These are phyloP conservation scores for Ustilago xerochloae DNA, from an alignment of 1,284 basidiomycete genomes.

Conservation along the genomic window DNA sequence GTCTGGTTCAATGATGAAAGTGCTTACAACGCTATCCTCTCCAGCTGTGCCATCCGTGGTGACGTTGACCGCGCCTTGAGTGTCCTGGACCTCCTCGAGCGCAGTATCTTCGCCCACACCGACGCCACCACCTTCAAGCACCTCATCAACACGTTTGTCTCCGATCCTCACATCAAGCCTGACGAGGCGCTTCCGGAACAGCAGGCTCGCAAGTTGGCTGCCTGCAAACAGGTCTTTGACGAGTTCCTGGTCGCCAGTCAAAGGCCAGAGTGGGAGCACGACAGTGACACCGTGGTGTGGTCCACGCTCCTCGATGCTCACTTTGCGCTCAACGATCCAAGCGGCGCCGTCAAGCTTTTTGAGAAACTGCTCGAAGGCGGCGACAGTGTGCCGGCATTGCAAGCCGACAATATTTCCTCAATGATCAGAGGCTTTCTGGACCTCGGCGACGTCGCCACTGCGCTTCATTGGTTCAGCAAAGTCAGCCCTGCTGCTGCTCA, in stretches of 20 bases:
- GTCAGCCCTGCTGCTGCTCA: constrained; percentile 13
- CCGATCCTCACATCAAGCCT: constrained; percentile 37
- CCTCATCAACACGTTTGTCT: constrained; percentile 72
- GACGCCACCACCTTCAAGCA: constrained; percentile 72
- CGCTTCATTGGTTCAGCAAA: constrained; percentile 55
- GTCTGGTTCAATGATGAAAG: constrained; percentile 68
- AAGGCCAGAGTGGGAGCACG: constrained; percentile 47
- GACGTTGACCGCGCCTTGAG: constrained; percentile 76
- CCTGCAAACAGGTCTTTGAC: constrained; percentile 77
- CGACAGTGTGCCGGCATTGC: constrained; percentile 72
- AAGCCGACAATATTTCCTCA: constrained; percentile 73
- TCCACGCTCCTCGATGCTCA: constrained; percentile 80
- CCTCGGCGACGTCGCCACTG: constrained; percentile 40
- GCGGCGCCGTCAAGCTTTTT: constrained; percentile 77
- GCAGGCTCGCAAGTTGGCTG: constrained; percentile 73
- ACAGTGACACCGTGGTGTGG: constrained; percentile 73
- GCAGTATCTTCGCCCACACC: constrained; percentile 70
- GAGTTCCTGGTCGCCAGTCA: constrained; percentile 72
- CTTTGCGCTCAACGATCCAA: constrained; percentile 76
- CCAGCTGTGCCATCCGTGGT: constrained; percentile 75
- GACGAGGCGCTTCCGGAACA: constrained; percentile 71
- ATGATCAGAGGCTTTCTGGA: constrained; percentile 72
- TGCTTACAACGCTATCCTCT: constrained; percentile 75
- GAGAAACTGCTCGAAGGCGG: constrained; percentile 75
- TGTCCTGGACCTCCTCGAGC: constrained; percentile 78